Evolutionary conservation across 768 basidiomycete genomes (phyloP).

Genomic region (Mycena polygramma): DNA sequence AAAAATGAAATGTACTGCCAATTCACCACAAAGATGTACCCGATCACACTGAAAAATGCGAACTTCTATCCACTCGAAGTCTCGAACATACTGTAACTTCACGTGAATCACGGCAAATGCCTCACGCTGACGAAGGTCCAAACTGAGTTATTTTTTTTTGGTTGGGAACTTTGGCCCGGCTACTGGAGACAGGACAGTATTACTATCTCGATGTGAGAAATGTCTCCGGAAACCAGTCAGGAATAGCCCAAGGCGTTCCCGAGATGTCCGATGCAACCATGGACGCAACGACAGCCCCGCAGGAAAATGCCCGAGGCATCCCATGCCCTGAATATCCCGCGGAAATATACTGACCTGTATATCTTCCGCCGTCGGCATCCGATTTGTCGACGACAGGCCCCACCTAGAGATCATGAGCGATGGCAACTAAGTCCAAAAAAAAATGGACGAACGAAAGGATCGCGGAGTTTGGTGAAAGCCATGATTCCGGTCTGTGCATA

Average conservation of each 20-base stretch:
- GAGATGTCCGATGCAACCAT: constrained; percentile 26
- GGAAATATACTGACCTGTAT: constrained; percentile 75
- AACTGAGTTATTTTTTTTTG: too few species aligned
- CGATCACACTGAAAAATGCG: too few species aligned
- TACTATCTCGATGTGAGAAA: constrained; percentile 16
- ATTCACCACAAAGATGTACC: too few species aligned
- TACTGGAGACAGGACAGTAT: not conserved
- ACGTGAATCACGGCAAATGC: too few species aligned
- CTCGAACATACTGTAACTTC: too few species aligned
- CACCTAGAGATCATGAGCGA: too few species aligned
- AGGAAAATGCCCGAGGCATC: constrained; percentile 82
- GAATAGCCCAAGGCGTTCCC: constrained; percentile 10
- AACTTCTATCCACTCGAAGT: too few species aligned
- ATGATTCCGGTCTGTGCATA: constrained; percentile 84
- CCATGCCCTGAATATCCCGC: constrained; percentile 86
- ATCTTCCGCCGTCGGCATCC: constrained; percentile 40
- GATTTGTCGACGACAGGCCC: constrained; percentile 65
- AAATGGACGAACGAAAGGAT: constrained; percentile 80
- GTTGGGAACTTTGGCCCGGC: too few species aligned
- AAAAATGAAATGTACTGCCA: too few species aligned
- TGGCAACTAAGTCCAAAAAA: not conserved
- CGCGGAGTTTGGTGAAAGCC: constrained; percentile 73
- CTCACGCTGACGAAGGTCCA: too few species aligned
- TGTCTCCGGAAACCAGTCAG: constrained; percentile 28
- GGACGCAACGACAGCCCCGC: constrained; percentile 43